Evolutionary conservation across 179 eudicot genomes (phyloP), one percentile per base, ranked within the genome.

Genomic region (Kewa caespitosa): DNA sequence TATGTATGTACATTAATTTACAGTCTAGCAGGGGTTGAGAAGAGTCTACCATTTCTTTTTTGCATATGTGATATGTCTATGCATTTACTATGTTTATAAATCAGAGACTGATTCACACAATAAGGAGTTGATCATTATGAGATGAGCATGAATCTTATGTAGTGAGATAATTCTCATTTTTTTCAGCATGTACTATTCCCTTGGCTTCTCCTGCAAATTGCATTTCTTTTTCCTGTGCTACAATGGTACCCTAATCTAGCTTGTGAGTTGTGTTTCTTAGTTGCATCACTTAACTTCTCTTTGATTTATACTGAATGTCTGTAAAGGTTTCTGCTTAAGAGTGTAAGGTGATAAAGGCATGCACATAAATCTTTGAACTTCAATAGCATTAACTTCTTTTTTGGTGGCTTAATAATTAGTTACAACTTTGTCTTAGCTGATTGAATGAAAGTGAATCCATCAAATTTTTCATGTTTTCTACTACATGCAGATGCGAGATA

Each of bases 1-100:
- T 96, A 96, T 88, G 99, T 96, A 90, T 73, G 96, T 79, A 63
- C 59, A 57, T 41, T 33, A 10, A 33, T 50, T 57, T 33, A n/a
- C 30, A 43, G 41, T 70, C 73, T 50, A 70, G 61, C 20, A 30
- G 61, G 61, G 61, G 31, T 27, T 6, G n/a, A 32, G 54, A 55
- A 7, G 31, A 20, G 31, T 55, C 61, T 13, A 55, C 12, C 27
- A 55, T 55, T n/a, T 55, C 61, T n/a, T 15, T 55, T 55, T 15
- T 15, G n/a, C n/a, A 55, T 57, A 22, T 55, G 63, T 65, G 27
- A 33, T 28, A 28, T 41, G 48, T 68, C 43, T 33, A 32, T 68
- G 66, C 34, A 41, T 25, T 37, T 34, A 37, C 33, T 54, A 25
- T 4, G 25, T 3, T 52, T 18, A 14, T 48, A 14, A 32, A 36